Base-by-base conservation (phyloP, 164 flowering plant species). In the Santalum album region DNA sequence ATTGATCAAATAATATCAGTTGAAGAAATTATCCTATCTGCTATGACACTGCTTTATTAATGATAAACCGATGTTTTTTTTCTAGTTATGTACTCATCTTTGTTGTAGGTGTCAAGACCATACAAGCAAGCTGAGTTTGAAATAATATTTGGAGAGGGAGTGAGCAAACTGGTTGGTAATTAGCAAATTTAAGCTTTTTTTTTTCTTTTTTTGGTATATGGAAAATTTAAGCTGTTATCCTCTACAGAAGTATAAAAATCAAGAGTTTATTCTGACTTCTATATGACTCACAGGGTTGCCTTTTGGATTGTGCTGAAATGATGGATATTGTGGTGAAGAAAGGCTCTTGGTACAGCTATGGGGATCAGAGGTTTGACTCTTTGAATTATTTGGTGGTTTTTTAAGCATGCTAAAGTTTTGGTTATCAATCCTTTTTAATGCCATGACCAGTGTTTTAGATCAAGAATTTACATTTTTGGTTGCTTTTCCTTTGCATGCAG, bases 91-190 rank as follows among this genome's bases (percentile, higher is more conserved):
- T 38, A 32, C 36, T 32, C n/a, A n/a, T 58, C 65, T 24, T 7
- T 56, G 27, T 46, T 50, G 34, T 60, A 91, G 99, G 99, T 92
- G 20, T 92, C 99, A 45, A 81, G 99, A 66, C 99, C 99, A 35
- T 92, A 92, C 80, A 92, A 83, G 71, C 96, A 86, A 78, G 96
- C 99, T 1, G 99, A 92, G 49, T 80, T 92, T 66, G 96, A 92
- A 55, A 89, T 89, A 48, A 83, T 92, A 54, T 92, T 92, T 70
- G 99, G 96, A 35, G 94, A 86, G 71, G 99, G 99, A 65, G 96
- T 85, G 52, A 75, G 88, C 72, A 76, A 85, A 69, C 66, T 92
- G 91, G 96, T 92, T 12, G 25, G 96, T 80, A 49, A 17, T 14
- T 38, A 14, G 42, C 42, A 38, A 38, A 38, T 38, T 32, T 32